Evolutionary conservation across 139 green algal genomes (phyloP), one percentile per base, ranked within the genome.

Genomic region (Chlorella sp.): DNA sequence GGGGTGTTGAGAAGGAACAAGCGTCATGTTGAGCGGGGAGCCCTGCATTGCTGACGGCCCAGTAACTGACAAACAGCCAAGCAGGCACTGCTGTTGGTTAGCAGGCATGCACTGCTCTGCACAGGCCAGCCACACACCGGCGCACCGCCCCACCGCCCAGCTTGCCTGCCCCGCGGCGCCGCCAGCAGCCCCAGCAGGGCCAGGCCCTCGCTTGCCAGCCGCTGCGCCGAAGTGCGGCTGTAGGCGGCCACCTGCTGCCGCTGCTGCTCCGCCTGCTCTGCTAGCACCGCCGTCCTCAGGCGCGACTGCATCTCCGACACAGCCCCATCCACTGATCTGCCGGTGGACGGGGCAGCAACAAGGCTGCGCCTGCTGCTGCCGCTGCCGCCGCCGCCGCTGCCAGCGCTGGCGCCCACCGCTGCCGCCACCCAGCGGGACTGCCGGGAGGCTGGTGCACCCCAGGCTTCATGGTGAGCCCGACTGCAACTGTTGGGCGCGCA

Each of bases 131-230:
- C 5, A 5, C 48, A 57, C 48, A 5, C 48, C 48, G 11, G 48
- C 48, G 22, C 32, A 69, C 48, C n/a, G n/a, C n/a, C n/a, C 64
- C 64, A 71, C 64, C 22, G 21, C 64, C 21, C 12, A 3, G 0
- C 82, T 48, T 76, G 57, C 84, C 89, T 85, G 75, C 61, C 78
- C 34, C 57, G 16, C 18, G 77, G 40, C 3, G 30, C 28, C 2
- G 89, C 86, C 48, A 48, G 26, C 11, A 94, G 86, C 53, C 81
- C 39, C 16, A 68, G 66, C 11, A 94, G 89, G 19, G 89, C 68
- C 9, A 90, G 39, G 1, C 91, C 91, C 7, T 87, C 78, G 2
- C 30, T 21, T 3, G 61, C 40, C 78, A 92, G 69, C 2, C 66
- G 81, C 42, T 34, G 42, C 40, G 73, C 34, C 32, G 89, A 92